These are phyloP conservation scores for Ploettnerulaceae sp. DNA, from an alignment of 2,329 filamentous ascomycete species.

Conservation along the genomic window DNA sequence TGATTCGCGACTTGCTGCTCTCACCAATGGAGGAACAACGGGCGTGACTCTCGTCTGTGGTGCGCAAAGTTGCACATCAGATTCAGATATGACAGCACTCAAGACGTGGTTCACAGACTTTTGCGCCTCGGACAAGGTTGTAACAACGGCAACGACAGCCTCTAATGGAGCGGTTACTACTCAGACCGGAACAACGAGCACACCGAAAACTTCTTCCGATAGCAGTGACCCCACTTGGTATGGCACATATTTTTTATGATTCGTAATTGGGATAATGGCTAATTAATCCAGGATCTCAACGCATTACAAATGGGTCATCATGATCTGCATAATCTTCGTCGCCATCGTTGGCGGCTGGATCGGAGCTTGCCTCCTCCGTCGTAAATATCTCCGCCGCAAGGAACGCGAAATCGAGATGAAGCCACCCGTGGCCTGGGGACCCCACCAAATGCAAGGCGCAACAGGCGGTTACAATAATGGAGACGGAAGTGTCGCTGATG, in stretches of 20 bases:
- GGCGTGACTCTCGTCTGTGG: conserved; percentile 62
- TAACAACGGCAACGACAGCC: conserved; percentile 28
- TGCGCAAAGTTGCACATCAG: conserved; percentile 45
- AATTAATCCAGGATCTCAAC: conserved; percentile 51
- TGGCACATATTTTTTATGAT: neutral
- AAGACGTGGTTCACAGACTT: conserved; percentile 66
- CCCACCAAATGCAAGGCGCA: conserved; percentile 34
- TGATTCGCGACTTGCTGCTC: conserved; percentile 52
- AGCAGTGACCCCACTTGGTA: conserved; percentile 16
- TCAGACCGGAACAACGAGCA: conserved; percentile 3
- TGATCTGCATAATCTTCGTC: conserved; percentile 70
- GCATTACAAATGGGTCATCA: conserved; percentile 78
- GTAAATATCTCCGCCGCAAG: conserved; percentile 66
- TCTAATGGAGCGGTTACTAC: conserved; percentile 2
- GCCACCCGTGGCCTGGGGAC: conserved; percentile 35
- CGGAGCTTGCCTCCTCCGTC: conserved; percentile 65
- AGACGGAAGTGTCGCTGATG: conserved; percentile 16
- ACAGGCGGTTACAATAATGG: conserved; percentile 26
- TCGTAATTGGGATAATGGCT: neutral
- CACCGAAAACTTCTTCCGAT: neutral
- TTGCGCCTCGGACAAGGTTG: conserved; percentile 48
- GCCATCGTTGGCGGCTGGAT: conserved; percentile 64
- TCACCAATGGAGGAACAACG: conserved; percentile 47
- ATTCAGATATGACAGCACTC: conserved; percentile 48
- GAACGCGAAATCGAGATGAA: conserved; percentile 44